Evolutionary conservation across 2,329 filamentous ascomycete species (phyloP).

Genomic region (Beauveria sp.): DNA sequence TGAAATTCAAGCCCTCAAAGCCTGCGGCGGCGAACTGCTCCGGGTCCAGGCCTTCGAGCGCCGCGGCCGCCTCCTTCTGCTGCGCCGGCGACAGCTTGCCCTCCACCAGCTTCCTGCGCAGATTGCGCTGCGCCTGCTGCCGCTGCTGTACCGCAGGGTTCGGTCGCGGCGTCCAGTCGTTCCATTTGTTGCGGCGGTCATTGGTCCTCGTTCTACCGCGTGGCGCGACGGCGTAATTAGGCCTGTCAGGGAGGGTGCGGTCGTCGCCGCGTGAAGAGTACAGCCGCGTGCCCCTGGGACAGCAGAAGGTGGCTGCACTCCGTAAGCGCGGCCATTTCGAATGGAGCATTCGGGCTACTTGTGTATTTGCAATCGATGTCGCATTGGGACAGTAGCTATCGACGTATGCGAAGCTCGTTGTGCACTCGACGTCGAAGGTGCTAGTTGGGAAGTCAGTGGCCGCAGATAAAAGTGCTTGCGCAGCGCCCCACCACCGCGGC

Average conservation of each 20-base stretch:
- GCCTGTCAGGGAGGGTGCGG: not conserved
- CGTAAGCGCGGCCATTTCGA: conserved; percentile 21
- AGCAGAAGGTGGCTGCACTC: conserved; percentile 15
- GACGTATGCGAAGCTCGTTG: not conserved
- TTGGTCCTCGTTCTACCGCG: not conserved
- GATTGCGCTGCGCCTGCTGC: not conserved
- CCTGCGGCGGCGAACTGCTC: not conserved
- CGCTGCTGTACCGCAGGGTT: not conserved
- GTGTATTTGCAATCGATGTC: not conserved
- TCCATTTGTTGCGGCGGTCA: not conserved
- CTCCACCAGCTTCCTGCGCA: not conserved
- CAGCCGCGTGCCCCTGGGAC: not conserved
- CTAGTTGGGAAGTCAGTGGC: not conserved
- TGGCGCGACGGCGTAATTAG: not conserved
- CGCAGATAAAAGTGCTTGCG: not conserved
- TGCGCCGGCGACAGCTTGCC: not conserved
- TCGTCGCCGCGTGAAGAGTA: not conserved
- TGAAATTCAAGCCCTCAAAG: not conserved
- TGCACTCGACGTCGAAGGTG: not conserved
- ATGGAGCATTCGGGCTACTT: conserved; percentile 23
- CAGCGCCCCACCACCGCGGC: not conserved
- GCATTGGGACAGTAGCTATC: not conserved
- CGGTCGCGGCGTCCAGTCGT: not conserved
- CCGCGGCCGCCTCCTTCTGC: not conserved
- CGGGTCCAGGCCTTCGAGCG: not conserved